A percentile compares a stretch with the other conserved stretches of the same genome.
phyloP scores from a whole-genome alignment of 331 rosid genomes.

The Phaseolus coccineus region DNA sequence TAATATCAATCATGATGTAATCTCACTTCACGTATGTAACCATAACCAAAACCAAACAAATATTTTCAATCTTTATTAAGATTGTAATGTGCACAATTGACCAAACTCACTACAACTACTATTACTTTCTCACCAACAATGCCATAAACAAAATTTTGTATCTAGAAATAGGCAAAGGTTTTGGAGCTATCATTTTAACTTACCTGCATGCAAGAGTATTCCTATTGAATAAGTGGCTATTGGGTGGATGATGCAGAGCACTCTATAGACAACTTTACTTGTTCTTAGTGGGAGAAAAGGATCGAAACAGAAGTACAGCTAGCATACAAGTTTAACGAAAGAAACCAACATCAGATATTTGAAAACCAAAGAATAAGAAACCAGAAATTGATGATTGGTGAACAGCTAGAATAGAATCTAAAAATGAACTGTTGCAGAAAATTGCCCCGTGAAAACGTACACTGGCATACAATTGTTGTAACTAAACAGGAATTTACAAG shows the following conservation, averaged over 20 bases:
- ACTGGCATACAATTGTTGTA: not conserved
- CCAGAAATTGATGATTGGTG: conserved; percentile 35
- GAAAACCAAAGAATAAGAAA: conserved; percentile 37
- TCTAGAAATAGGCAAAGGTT: not conserved
- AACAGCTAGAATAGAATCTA: conserved; percentile 42
- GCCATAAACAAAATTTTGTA: conserved; percentile 7
- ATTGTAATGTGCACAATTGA: conserved; percentile 18
- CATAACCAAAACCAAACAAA: conserved; percentile 30
- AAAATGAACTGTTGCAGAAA: not conserved
- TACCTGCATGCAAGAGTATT: conserved; percentile 23
- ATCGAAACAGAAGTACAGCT: conserved; percentile 46
- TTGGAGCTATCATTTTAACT: conserved; percentile 45
- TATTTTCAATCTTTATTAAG: conserved; percentile 15
- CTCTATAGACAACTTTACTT: conserved; percentile 40
- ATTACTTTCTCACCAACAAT: not conserved
- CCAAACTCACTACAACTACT: conserved; percentile 5
- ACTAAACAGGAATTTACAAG: not conserved
- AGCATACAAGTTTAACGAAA: conserved; percentile 39
- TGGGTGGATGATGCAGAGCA: conserved; percentile 43
- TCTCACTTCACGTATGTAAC: conserved; percentile 41
- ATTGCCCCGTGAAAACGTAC: conserved; percentile 5
- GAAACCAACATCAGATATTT: conserved; percentile 26
- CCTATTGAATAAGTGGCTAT: conserved; percentile 19
- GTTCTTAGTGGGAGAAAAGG: conserved; percentile 44
- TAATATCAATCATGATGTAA: conserved; percentile 36